Percentiles rank a stretch among this genome's conserved stretches.
Evolutionary conservation across 2,329 filamentous ascomycete genomes (phyloP).

Genomic region (Venturia effusa): DNA sequence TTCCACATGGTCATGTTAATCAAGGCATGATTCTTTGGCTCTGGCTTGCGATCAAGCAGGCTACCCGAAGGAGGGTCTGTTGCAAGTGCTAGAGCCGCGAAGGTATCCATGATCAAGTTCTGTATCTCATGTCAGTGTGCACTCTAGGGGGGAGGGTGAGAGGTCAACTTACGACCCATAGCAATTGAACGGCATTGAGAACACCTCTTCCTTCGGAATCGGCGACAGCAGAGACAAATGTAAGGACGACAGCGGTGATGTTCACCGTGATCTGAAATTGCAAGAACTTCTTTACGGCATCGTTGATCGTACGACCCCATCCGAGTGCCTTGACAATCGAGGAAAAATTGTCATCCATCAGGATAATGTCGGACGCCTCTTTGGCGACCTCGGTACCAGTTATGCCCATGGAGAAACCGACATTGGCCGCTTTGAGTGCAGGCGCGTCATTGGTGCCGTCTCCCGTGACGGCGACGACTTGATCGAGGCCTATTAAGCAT

Average conservation of each 20-base stretch:
- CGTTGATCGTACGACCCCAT: constrained; percentile 50
- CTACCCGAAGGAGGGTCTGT: constrained; percentile 81
- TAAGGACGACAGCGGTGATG: constrained; percentile 77
- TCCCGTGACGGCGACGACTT: constrained; percentile 73
- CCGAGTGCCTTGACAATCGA: constrained; percentile 78
- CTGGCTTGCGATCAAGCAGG: constrained; percentile 70
- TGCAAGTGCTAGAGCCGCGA: constrained; percentile 77
- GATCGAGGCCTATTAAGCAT: constrained; percentile 53
- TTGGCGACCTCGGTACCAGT: constrained; percentile 76
- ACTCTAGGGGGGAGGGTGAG: background rate
- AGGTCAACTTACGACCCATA: constrained; percentile 54
- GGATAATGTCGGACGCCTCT: constrained; percentile 73
- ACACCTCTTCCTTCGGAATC: constrained; percentile 61
- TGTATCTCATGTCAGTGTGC: background rate
- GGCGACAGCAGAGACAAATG: constrained; percentile 77
- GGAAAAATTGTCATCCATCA: constrained; percentile 81
- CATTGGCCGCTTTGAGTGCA: constrained; percentile 68
- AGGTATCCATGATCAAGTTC: constrained; percentile 94
- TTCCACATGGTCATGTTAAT: constrained; percentile 97
- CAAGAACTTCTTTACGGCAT: constrained; percentile 32
- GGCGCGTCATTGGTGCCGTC: constrained; percentile 79
- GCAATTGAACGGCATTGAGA: constrained; percentile 76
- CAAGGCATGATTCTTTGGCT: constrained; percentile 60
- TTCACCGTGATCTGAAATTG: constrained; percentile 77
- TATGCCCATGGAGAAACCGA: constrained; percentile 80